These are phyloP conservation scores for Pachysandra terminalis DNA, from an alignment of 164 flowering plant genomes.

Conservation along the genomic window DNA sequence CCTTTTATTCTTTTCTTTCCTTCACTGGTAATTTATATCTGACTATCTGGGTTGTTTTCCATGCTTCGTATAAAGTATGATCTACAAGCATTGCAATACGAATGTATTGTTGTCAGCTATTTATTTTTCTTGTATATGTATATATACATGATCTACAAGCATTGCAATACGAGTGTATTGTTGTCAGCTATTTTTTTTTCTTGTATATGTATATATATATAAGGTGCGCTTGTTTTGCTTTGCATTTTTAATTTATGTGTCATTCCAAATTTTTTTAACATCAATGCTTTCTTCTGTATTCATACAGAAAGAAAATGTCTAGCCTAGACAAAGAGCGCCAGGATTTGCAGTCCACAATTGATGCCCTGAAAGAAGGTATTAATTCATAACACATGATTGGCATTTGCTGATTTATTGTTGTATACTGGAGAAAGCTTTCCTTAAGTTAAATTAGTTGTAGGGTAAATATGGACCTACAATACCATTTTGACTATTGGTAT, in stretches of 20 bases:
- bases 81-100: too few species aligned
- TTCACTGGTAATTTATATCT: too few species aligned
- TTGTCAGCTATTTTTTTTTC: not conserved
- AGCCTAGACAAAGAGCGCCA: constrained; percentile 81
- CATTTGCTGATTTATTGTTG: not conserved
- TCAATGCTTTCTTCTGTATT: not conserved
- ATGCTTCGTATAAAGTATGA: too few species aligned
- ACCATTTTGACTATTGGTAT: too few species aligned
- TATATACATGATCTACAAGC: too few species aligned
- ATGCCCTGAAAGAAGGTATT: constrained; percentile 89
- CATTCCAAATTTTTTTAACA: not conserved
- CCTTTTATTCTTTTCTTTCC: too few species aligned
- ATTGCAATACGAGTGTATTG: too few species aligned
- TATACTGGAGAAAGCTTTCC: too few species aligned
- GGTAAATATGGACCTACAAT: too few species aligned
- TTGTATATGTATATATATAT: not conserved
- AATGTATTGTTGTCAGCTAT: too few species aligned
- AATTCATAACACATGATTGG: not conserved
- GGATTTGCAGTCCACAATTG: constrained; percentile 73
- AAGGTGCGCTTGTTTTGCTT: not conserved
- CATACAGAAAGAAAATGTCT: constrained; percentile 71
- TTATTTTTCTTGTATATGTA: not conserved
- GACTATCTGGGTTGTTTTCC: too few species aligned
- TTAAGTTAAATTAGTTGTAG: too few species aligned
- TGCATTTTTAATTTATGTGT: not conserved